phyloP scores from a whole-genome alignment of 108 stramenopile species.

The Mediolabrus comicus region DNA sequence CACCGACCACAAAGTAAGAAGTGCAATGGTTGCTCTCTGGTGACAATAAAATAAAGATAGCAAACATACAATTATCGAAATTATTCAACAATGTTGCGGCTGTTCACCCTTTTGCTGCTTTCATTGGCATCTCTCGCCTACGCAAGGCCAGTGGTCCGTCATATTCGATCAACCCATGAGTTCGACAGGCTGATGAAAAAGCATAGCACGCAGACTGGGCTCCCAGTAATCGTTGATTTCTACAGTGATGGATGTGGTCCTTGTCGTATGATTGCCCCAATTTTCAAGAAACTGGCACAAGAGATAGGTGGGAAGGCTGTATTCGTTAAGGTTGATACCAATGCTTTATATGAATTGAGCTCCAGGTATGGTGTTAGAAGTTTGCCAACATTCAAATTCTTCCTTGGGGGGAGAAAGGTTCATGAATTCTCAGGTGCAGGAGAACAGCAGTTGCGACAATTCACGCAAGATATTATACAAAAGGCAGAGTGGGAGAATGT shows the following conservation, averaged over 20 bases:
- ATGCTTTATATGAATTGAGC: slow-evolving; percentile 68
- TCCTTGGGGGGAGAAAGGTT: slow-evolving; percentile 75
- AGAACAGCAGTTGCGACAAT: slow-evolving; percentile 77
- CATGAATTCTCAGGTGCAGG: slow-evolving; percentile 87
- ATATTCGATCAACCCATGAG: slow-evolving; percentile 84
- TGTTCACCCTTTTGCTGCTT: slow-evolving; percentile 5
- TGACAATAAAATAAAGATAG: too few species aligned
- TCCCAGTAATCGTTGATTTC: slow-evolving; percentile 93
- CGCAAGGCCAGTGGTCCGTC: slow-evolving; percentile 74
- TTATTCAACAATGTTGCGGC: neutral
- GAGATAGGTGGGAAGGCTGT: slow-evolving; percentile 84
- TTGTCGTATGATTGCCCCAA: slow-evolving; percentile 88
- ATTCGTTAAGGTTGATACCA: slow-evolving; percentile 93
- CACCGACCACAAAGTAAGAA: too few species aligned
- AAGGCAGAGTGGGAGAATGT: slow-evolving; percentile 79
- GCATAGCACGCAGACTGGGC: slow-evolving; percentile 85
- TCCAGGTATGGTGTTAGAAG: slow-evolving; percentile 74
- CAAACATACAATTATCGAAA: neutral
- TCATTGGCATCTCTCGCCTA: neutral
- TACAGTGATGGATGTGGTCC: slow-evolving; percentile 64
- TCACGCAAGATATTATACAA: slow-evolving; percentile 58
- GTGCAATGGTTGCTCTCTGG: too few species aligned
- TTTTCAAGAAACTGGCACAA: slow-evolving; percentile 89
- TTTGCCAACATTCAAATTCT: slow-evolving; percentile 91
- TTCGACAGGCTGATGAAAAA: slow-evolving; percentile 86